These are phyloP conservation scores for Annulohypoxylon moriforme DNA, from an alignment of 495 filamentous ascomycete genomes.

Conservation along the genomic window DNA sequence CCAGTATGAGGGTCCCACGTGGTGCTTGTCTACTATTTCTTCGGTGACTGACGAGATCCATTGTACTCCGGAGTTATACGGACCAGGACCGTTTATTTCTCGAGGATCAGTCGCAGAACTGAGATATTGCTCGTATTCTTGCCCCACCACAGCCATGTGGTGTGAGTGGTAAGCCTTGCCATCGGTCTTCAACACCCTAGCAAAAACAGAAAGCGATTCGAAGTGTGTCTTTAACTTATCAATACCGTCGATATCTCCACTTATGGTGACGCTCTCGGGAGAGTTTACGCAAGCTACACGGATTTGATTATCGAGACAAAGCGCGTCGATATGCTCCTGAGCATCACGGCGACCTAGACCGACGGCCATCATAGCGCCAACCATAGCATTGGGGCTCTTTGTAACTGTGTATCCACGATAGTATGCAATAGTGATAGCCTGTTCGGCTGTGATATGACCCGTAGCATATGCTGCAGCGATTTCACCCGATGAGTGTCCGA, in stretches of 20 bases:
- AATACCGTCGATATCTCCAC: background rate
- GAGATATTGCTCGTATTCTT: background rate
- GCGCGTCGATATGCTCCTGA: background rate
- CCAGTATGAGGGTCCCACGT: background rate
- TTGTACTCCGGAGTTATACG: background rate
- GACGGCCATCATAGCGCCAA: background rate
- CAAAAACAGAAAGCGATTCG: background rate
- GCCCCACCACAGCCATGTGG: background rate
- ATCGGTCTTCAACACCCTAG: background rate
- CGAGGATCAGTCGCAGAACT: background rate
- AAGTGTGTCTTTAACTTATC: background rate
- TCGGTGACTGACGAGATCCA: background rate
- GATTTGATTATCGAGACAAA: background rate
- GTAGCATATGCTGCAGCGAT: constrained; percentile 59
- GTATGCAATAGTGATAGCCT: background rate
- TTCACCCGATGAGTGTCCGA: constrained; percentile 66
- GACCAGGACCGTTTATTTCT: background rate
- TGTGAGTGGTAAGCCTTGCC: background rate
- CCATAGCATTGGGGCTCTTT: too few relatives aligned
- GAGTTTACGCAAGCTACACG: background rate
- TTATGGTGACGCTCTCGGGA: background rate
- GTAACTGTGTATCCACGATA: background rate
- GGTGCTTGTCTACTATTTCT: background rate
- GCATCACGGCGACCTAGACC: background rate
- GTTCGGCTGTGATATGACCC: constrained; percentile 36